Percentiles rank a stretch among this genome's conserved stretches.
These are phyloP conservation scores for Andrographis paniculata DNA, from an alignment of 305 asterid species.

Conservation along the genomic window DNA sequence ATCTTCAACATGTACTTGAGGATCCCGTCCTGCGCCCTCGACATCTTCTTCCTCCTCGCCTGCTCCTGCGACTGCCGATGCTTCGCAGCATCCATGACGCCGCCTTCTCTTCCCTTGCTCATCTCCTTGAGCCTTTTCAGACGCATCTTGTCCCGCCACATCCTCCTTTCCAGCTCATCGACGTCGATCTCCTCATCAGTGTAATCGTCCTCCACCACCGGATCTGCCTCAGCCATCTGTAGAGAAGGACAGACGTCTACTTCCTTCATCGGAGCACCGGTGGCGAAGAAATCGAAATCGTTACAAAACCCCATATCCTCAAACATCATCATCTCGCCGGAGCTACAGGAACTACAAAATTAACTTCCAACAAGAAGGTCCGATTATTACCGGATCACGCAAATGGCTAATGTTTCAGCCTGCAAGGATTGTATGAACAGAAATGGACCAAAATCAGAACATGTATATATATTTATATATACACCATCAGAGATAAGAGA, in stretches of 20 bases:
- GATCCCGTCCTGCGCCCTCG: conserved; percentile 80
- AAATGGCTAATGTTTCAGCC: too few relatives aligned
- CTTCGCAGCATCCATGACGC: conserved; percentile 13
- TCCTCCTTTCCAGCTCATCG: neutral
- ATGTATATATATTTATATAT: too few relatives aligned
- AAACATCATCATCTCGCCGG: conserved; percentile 22
- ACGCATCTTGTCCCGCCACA: conserved; percentile 1
- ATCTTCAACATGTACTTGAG: conserved; percentile 77
- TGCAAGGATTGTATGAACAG: too few relatives aligned
- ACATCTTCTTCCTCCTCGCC: conserved; percentile 82
- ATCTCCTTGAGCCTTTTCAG: conserved; percentile 1
- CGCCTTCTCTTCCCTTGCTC: neutral
- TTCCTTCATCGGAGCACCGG: conserved; percentile 22
- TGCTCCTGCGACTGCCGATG: conserved; percentile 71
- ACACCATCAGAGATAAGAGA: too few relatives aligned
- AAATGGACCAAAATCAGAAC: too few relatives aligned
- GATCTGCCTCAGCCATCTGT: conserved; percentile 12
- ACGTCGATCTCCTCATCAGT: conserved; percentile 26
- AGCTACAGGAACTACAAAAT: too few relatives aligned
- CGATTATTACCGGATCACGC: too few relatives aligned
- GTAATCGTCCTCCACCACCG: conserved; percentile 29
- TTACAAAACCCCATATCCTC: conserved; percentile 31
- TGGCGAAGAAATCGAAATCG: conserved; percentile 32
- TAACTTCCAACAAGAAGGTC: too few relatives aligned
- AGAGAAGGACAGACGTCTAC: conserved; percentile 5